Evolutionary conservation across 768 basidiomycete species (phyloP).

Genomic region (Boletus rufocinnamomeus): DNA sequence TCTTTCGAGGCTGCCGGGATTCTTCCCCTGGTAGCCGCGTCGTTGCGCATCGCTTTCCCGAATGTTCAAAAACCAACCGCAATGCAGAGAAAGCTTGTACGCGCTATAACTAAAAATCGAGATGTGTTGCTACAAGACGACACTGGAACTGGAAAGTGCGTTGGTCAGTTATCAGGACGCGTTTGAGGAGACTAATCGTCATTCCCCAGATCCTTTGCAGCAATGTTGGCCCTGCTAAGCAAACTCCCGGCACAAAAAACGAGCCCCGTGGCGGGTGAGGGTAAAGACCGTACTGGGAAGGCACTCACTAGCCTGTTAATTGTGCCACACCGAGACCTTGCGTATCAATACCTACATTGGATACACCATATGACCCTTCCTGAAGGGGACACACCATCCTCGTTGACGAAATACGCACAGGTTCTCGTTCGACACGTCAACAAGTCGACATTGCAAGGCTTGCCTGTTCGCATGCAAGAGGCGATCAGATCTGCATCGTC

Average conservation of each 20-base stretch:
- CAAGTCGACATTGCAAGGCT: constrained; percentile 14
- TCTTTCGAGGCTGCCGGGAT: constrained; percentile 58
- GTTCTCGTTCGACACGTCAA: constrained; percentile 58
- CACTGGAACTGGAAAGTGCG: constrained; percentile 83
- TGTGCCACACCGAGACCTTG: constrained; percentile 75
- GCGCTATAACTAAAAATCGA: constrained; percentile 54
- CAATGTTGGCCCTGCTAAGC: constrained; percentile 65
- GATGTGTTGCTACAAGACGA: constrained; percentile 68
- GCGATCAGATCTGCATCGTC: constrained; percentile 28
- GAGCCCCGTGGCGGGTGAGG: constrained; percentile 16
- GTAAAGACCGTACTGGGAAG: constrained; percentile 23
- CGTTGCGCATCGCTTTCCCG: constrained; percentile 62
- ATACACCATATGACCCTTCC: constrained; percentile 49
- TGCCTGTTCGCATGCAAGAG: constrained; percentile 31
- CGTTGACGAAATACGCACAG: constrained; percentile 52
- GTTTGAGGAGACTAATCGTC: constrained; percentile 4
- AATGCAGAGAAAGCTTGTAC: constrained; percentile 61
- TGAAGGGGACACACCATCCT: constrained; percentile 32
- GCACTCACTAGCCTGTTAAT: constrained; percentile 58
- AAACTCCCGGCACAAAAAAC: constrained; percentile 42
- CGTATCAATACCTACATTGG: constrained; percentile 67
- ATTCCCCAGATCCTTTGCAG: constrained; percentile 63
- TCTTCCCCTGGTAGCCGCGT: constrained; percentile 46
- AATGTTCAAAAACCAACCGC: constrained; percentile 56
- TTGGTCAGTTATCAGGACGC: constrained; percentile 7